Conservation (phyloP, 139 green algal species). For the Chlamydomonas sp. region DNA sequence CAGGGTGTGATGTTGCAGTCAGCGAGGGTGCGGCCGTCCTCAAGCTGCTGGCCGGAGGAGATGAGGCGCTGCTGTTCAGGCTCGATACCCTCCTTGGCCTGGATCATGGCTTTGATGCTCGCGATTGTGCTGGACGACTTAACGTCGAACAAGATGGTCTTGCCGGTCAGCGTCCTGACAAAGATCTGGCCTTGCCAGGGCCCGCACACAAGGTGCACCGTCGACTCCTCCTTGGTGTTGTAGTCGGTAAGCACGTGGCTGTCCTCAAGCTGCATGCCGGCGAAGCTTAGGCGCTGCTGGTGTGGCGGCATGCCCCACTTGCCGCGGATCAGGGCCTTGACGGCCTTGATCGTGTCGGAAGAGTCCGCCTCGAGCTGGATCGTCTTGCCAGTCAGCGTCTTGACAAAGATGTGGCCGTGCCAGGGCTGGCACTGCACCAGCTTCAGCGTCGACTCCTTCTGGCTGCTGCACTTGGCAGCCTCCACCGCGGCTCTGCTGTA, state of each 20-base stretch:
- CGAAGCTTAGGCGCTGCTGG: slow-evolving; percentile 91
- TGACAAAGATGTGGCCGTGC: slow-evolving; percentile 87
- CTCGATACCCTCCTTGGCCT: slow-evolving; percentile 87
- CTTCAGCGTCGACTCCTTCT: too few species aligned
- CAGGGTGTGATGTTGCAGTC: slow-evolving; percentile 98
- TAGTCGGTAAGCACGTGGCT: slow-evolving; percentile 85
- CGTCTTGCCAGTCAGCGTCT: slow-evolving; percentile 81
- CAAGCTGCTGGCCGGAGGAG: slow-evolving; percentile 94
- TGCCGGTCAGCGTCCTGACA: slow-evolving; percentile 80
- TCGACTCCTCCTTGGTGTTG: slow-evolving; percentile 98
- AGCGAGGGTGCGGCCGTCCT: slow-evolving; percentile 90
- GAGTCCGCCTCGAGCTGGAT: slow-evolving; percentile 71
- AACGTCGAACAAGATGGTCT: slow-evolving; percentile 73
- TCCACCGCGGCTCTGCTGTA: too few species aligned
- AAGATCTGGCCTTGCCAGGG: slow-evolving; percentile 82
- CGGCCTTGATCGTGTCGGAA: slow-evolving; percentile 82
- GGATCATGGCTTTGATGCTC: slow-evolving; percentile 91
- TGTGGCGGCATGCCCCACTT: slow-evolving; percentile 75
- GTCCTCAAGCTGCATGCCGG: slow-evolving; percentile 93
- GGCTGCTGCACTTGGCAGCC: too few species aligned
- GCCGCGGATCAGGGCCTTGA: slow-evolving; percentile 87
- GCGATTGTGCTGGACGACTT: slow-evolving; percentile 78
- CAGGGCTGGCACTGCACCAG: too few species aligned
- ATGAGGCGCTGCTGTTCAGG: slow-evolving; percentile 96
- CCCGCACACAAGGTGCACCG: slow-evolving; percentile 81